phyloP scores from a whole-genome alignment of 768 basidiomycete species.

The Leccinum variicolor region DNA sequence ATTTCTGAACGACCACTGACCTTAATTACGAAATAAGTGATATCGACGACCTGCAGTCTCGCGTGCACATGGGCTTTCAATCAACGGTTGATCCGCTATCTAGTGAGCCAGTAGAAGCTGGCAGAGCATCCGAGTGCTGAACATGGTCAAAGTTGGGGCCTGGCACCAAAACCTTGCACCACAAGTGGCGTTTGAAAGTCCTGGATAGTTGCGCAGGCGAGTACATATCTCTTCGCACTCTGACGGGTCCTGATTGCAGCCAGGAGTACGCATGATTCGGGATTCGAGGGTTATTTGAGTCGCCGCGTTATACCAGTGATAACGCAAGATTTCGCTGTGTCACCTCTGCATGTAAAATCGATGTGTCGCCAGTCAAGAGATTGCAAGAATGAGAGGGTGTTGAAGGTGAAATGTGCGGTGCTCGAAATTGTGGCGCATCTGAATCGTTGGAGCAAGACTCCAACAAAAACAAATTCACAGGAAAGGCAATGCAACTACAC shows the following conservation, averaged over 20 bases:
- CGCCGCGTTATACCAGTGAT: background rate
- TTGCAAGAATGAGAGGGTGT: background rate
- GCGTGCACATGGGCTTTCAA: background rate
- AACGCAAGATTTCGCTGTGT: background rate
- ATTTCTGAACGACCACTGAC: background rate
- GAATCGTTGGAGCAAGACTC: background rate
- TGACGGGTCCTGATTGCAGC: background rate
- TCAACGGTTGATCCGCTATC: background rate
- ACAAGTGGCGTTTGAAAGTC: slow-evolving; percentile 1
- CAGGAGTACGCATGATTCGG: background rate
- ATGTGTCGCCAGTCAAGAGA: background rate
- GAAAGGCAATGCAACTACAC: no score
- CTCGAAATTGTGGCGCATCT: background rate
- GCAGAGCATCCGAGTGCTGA: background rate
- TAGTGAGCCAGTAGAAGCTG: background rate
- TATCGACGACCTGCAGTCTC: background rate
- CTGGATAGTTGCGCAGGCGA: slow-evolving; percentile 2
- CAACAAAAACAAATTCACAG: background rate
- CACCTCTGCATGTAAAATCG: background rate
- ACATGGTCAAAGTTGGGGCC: background rate
- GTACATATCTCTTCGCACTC: background rate
- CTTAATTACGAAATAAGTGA: no score
- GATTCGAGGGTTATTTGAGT: background rate
- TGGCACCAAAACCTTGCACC: background rate
- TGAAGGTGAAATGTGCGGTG: background rate